Percentiles rank a stretch among this genome's conserved stretches.
Conservation (phyloP, 2,329 filamentous ascomycete genomes). For the Sphaerulina vaccinii region DNA sequence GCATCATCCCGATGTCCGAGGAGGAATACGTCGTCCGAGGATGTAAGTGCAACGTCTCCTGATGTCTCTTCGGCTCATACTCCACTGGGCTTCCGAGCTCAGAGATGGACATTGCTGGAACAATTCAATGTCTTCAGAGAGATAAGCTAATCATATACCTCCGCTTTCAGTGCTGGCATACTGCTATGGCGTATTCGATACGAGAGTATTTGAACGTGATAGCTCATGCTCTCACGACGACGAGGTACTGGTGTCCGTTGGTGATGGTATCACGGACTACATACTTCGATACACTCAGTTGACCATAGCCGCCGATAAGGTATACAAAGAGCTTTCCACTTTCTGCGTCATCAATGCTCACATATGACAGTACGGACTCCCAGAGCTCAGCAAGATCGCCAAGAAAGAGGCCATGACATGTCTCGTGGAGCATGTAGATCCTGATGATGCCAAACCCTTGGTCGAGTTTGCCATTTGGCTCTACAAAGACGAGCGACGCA, state of each 20-base stretch:
- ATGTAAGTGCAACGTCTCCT: background rate
- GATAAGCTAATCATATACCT: too few relatives aligned
- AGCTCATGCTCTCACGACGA: too few relatives aligned
- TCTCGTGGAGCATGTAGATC: background rate
- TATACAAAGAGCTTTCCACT: background rate
- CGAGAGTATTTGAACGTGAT: background rate
- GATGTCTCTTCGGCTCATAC: too few relatives aligned
- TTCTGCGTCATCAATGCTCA: background rate
- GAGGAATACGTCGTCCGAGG: background rate
- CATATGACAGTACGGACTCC: background rate
- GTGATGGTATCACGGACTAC: background rate
- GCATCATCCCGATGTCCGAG: conserved; percentile 3
- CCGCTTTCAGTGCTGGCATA: too few relatives aligned
- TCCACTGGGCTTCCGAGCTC: too few relatives aligned
- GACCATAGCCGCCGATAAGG: background rate
- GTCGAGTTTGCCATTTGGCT: background rate
- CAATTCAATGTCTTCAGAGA: too few relatives aligned
- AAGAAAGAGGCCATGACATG: background rate
- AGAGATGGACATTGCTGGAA: too few relatives aligned
- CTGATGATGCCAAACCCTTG: background rate
- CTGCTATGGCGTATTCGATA: background rate
- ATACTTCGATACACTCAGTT: background rate
- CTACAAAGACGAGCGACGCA: background rate
- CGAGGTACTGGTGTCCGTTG: too few relatives aligned
- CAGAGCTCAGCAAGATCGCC: background rate